phyloP scores from a whole-genome alignment of 2,329 filamentous ascomycete species.

The Monosporascus sp. region DNA sequence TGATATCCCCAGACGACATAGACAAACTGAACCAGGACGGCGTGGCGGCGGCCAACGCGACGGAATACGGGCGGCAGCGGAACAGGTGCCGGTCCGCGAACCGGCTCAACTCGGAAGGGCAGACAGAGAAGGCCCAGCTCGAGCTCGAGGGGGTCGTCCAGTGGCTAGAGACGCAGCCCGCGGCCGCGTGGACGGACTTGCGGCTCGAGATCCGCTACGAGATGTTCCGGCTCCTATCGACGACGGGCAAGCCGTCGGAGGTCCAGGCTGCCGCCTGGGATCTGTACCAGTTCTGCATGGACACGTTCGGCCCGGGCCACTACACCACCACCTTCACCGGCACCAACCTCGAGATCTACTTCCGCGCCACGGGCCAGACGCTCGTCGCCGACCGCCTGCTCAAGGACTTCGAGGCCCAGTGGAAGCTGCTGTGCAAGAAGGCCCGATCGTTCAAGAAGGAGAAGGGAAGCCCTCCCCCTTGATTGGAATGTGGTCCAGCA shows the following conservation, averaged over 20 bases:
- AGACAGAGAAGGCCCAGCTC: neutral
- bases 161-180: constrained; percentile 2
- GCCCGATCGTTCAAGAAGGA: constrained; percentile 2
- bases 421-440: constrained; percentile 4
- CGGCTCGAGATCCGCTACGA: constrained; percentile 1
- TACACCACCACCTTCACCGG: constrained; percentile 4
- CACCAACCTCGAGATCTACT: constrained; percentile 1
- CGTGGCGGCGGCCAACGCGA: neutral
- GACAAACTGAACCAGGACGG: constrained; percentile 5
- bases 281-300: constrained; percentile 1
- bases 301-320: constrained; percentile 1
- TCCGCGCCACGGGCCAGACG: neutral
- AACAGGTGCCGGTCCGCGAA: neutral
- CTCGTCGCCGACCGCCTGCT: neutral
- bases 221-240: neutral
- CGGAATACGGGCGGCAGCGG: neutral
- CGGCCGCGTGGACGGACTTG: constrained; percentile 1
- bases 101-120: neutral
- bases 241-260: neutral
- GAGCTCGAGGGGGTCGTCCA: neutral
- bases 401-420: constrained; percentile 2
- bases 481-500: too few relatives aligned
- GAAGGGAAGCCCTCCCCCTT: neutral
- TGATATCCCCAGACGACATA: constrained; percentile 2
- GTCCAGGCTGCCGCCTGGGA: neutral